Percentiles rank a stretch among this genome's conserved stretches.
phyloP scores from a whole-genome alignment of 179 eudicot genomes.

The Silene noctiflora region DNA sequence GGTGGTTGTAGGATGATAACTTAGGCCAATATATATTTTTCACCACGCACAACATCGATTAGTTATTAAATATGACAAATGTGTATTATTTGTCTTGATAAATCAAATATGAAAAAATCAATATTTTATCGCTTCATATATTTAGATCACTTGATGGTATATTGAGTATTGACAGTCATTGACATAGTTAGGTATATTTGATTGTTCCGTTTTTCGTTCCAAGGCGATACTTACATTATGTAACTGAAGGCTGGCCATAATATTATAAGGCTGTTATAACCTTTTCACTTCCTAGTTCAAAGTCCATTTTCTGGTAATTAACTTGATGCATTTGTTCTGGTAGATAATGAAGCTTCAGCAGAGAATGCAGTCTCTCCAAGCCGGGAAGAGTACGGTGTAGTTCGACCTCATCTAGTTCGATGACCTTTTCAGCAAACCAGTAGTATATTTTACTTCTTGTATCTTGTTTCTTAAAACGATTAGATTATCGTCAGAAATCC shows the following conservation, averaged over 20 bases:
- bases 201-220: neutral
- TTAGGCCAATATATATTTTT: no score
- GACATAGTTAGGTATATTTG: neutral
- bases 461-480: neutral
- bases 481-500: neutral
- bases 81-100: no score
- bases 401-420: neutral
- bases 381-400: slow-evolving; percentile 79
- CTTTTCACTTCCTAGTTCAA: no score
- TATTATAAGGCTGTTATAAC: neutral
- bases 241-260: neutral
- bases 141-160: no score
- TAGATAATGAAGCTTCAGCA: slow-evolving; percentile 75
- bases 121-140: no score
- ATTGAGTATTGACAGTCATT: no score
- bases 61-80: no score
- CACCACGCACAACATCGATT: no score
- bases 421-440: neutral
- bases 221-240: neutral
- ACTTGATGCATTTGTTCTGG: neutral
- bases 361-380: slow-evolving; percentile 72
- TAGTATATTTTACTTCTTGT: neutral
- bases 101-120: no score
- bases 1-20: no score
- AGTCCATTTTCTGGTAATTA: no score